phyloP scores from a whole-genome alignment of 345 rosid species.

The Noccaea bulbosa region DNA sequence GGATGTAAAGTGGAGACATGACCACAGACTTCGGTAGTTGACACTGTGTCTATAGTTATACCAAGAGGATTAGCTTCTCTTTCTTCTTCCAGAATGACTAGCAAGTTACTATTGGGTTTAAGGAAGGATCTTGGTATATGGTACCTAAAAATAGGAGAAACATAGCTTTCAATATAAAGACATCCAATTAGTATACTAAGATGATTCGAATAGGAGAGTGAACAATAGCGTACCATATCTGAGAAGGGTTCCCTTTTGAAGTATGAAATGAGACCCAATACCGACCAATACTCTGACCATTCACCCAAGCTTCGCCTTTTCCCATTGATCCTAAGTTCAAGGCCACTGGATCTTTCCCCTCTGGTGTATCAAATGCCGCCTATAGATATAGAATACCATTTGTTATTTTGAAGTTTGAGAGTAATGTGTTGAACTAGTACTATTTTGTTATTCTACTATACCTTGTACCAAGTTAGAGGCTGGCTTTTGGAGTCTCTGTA shows the following conservation, averaged over 20 bases:
- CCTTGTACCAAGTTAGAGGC: slow-evolving; percentile 86
- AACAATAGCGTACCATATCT: slow-evolving; percentile 55
- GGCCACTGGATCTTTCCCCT: slow-evolving; percentile 60
- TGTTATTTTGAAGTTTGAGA: slow-evolving; percentile 27
- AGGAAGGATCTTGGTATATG: slow-evolving; percentile 62
- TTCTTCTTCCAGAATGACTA: slow-evolving; percentile 65
- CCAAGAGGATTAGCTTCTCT: slow-evolving; percentile 54
- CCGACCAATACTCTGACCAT: slow-evolving; percentile 80
- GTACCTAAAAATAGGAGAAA: slow-evolving; percentile 48
- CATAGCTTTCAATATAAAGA: slow-evolving; percentile 4
- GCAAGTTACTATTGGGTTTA: slow-evolving; percentile 47
- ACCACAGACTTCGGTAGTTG: slow-evolving; percentile 44
- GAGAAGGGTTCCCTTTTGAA: slow-evolving; percentile 61
- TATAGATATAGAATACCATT: slow-evolving; percentile 21
- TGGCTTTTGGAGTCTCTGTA: slow-evolving; percentile 49
- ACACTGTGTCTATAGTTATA: slow-evolving; percentile 53
- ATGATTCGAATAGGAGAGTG: not conserved
- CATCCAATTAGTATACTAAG: not conserved
- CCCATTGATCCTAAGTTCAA: slow-evolving; percentile 75
- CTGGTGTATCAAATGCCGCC: slow-evolving; percentile 68
- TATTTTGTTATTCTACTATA: slow-evolving; percentile 35
- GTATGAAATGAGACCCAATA: slow-evolving; percentile 73
- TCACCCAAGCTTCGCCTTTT: slow-evolving; percentile 86
- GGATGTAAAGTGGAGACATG: slow-evolving; percentile 42
- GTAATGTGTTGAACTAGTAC: slow-evolving; percentile 15